phyloP scores from a whole-genome alignment of 1,139 yeast species.

The Schwanniomyces etchellsii region DNA sequence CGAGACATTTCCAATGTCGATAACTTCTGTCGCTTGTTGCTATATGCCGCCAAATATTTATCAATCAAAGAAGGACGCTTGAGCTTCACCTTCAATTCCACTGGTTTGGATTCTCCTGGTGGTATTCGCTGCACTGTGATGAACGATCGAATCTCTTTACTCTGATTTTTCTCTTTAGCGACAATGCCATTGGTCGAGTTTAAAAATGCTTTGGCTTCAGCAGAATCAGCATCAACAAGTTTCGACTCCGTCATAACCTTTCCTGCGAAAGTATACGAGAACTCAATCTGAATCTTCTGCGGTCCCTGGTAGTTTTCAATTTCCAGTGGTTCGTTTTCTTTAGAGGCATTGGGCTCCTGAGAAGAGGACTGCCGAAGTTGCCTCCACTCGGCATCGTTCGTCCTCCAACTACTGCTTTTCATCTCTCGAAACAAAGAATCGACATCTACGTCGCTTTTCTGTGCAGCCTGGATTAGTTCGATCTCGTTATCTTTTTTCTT shows the following conservation, averaged over 20 bases:
- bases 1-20: slow-evolving; percentile 91
- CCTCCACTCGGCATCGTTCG: slow-evolving; percentile 6
- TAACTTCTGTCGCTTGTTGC: slow-evolving; percentile 52
- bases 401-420: slow-evolving; percentile 11
- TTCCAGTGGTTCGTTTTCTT: slow-evolving; percentile 5
- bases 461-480: slow-evolving; percentile 17
- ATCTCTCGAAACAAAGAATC: slow-evolving; percentile 29
- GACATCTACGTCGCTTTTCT: slow-evolving; percentile 23
- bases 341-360: slow-evolving; percentile 16
- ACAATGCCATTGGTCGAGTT: slow-evolving; percentile 42
- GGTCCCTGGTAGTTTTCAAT: slow-evolving; percentile 20
- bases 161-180: slow-evolving; percentile 1
- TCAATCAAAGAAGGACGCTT: slow-evolving; percentile 78
- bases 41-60: slow-evolving; percentile 33
- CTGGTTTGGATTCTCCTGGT: slow-evolving; percentile 25
- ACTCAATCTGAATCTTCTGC: slow-evolving; percentile 61
- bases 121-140: slow-evolving; percentile 26
- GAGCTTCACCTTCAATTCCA: slow-evolving; percentile 33
- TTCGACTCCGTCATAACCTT: slow-evolving; percentile 72
- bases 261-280: slow-evolving; percentile 89
- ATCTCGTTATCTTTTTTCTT: slow-evolving; percentile 9
- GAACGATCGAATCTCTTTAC: slow-evolving; percentile 16
- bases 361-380: no score
- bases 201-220: slow-evolving; percentile 80
- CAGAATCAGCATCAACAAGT: slow-evolving; percentile 68